Percentiles rank a stretch among this genome's conserved stretches.
phyloP scores from a whole-genome alignment of 2,329 filamentous ascomycete genomes.

The Arthrobotrys sinensis region DNA sequence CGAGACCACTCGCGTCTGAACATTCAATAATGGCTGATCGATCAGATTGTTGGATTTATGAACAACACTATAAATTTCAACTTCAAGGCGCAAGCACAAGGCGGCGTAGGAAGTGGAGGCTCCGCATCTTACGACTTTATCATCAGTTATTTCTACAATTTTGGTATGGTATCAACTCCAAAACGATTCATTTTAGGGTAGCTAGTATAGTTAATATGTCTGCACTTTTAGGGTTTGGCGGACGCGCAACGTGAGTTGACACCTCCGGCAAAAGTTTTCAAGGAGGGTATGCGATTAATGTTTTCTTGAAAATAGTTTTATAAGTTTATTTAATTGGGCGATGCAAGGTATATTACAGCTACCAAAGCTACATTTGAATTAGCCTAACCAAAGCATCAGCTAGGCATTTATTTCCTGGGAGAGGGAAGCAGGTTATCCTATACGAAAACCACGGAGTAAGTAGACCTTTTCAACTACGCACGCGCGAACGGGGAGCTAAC shows the following conservation, averaged over 20 bases:
- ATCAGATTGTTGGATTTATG: constrained; percentile 20
- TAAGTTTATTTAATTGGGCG: background rate
- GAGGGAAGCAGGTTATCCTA: background rate
- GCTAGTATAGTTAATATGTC: too few species aligned
- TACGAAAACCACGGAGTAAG: background rate
- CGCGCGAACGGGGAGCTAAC: background rate
- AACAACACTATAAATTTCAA: constrained; percentile 32
- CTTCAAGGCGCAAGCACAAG: background rate
- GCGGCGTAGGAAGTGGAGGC: constrained; percentile 1
- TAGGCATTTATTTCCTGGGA: background rate
- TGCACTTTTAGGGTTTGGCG: too few species aligned
- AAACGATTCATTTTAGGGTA: background rate
- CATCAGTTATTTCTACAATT: constrained; percentile 17
- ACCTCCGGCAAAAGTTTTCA: too few species aligned
- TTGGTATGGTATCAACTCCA: background rate
- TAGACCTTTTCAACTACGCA: background rate
- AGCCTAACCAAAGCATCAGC: background rate
- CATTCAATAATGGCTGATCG: too few species aligned
- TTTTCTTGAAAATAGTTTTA: too few species aligned
- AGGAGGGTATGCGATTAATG: too few species aligned
- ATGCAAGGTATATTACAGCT: background rate
- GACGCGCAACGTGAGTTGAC: too few species aligned
- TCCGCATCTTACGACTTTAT: background rate
- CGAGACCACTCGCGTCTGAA: too few species aligned
- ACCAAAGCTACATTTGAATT: too few species aligned